These are phyloP conservation scores for Mucor lusitanicus DNA, from an alignment of 371 early-diverging fungal genomes.

Conservation along the genomic window DNA sequence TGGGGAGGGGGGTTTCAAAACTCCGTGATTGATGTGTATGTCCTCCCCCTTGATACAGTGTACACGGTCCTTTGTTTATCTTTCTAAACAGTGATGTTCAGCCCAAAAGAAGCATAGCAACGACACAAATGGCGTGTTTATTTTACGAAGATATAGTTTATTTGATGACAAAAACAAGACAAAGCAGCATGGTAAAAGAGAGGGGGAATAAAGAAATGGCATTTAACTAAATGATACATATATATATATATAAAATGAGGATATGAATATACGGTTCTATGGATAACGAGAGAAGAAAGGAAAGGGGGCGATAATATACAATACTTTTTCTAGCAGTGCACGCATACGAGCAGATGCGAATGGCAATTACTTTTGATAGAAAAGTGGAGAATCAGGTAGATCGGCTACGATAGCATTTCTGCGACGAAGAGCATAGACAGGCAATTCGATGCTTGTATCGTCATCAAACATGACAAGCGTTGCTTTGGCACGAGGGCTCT, in stretches of 20 bases:
- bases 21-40: not conserved
- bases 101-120: not conserved
- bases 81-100: not conserved
- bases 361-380: not conserved
- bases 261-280: not conserved
- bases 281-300: not conserved
- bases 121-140: not conserved
- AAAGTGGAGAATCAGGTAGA: constrained; percentile 41
- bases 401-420: constrained; percentile 51
- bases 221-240: not conserved
- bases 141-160: not conserved
- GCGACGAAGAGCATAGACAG: constrained; percentile 44
- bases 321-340: not conserved
- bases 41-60: not conserved
- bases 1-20: not conserved
- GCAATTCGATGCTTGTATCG: constrained; percentile 37
- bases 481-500: constrained; percentile 42
- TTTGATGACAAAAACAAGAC: not conserved
- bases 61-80: not conserved
- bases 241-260: not conserved
- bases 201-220: not conserved
- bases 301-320: not conserved
- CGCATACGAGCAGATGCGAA: not conserved
- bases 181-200: not conserved
- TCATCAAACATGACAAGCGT: constrained; percentile 34